Evolutionary conservation across 78 protist species (phyloP).

Genomic region (Tieghemostelium lacteum): DNA sequence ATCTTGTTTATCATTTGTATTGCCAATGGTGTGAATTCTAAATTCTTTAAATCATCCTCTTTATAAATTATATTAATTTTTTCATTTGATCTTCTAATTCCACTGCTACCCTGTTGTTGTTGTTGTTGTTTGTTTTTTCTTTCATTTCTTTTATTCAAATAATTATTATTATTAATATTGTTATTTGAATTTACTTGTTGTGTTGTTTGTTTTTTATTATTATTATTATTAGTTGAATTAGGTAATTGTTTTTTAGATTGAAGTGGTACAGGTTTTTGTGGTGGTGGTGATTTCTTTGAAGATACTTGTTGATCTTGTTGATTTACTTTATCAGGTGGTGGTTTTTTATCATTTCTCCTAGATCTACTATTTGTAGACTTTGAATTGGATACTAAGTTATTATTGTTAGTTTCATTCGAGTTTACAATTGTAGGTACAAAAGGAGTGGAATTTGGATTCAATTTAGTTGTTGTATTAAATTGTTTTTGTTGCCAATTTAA

Average conservation of each 20-base stretch:
- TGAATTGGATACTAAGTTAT: conserved; percentile 19
- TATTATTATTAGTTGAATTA: not conserved
- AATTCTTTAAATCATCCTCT: conserved; percentile 44
- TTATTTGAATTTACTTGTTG: not conserved
- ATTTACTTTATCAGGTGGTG: not conserved
- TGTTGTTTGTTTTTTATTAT: not conserved
- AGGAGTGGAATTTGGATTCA: conserved; percentile 44
- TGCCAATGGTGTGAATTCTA: conserved; percentile 68
- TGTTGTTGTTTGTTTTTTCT: conserved; percentile 9
- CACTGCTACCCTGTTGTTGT: not conserved
- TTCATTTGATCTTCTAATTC: not conserved
- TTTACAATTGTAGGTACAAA: conserved; percentile 17
- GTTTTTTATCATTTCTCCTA: not conserved
- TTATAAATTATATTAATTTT: conserved; percentile 21
- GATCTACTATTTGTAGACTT: not conserved
- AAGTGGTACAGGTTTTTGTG: conserved; percentile 1
- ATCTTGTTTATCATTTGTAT: conserved; percentile 66
- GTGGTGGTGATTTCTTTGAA: conserved; percentile 3
- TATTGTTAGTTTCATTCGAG: not conserved
- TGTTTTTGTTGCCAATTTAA: conserved; percentile 69
- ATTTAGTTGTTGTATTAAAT: not conserved
- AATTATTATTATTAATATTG: conserved; percentile 14
- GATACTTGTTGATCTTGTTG: not conserved
- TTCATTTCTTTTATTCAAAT: conserved; percentile 5
- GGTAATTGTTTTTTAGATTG: not conserved